Conservation (phyloP, 805 yeast species). For the Maudiozyma serrabonitensis region DNA sequence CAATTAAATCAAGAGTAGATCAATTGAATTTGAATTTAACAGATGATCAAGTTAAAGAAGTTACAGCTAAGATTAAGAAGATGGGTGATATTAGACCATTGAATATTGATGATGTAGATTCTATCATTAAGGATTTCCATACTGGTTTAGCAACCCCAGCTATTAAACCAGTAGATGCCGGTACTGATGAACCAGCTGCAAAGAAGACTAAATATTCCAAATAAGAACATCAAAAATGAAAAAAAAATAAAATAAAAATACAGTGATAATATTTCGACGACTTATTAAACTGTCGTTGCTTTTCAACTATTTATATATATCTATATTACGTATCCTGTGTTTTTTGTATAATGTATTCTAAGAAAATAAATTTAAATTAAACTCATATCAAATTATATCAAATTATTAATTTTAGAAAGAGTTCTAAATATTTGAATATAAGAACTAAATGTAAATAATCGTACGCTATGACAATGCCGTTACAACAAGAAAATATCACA, state of each 20-base stretch:
- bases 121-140: slow-evolving; percentile 89
- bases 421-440: not conserved
- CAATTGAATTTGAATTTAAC: slow-evolving; percentile 84
- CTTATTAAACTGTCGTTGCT: too few relatives aligned
- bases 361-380: too few relatives aligned
- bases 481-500: too few relatives aligned
- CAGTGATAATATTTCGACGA: too few relatives aligned
- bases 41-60: slow-evolving; percentile 92
- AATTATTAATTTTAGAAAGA: too few relatives aligned
- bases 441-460: not conserved
- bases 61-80: slow-evolving; percentile 83
- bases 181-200: slow-evolving; percentile 8
- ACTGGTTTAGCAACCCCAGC: slow-evolving; percentile 36
- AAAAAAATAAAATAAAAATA: too few relatives aligned
- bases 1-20: slow-evolving; percentile 95
- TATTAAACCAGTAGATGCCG: slow-evolving; percentile 7
- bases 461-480: not conserved
- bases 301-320: too few relatives aligned
- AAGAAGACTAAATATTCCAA: slow-evolving; percentile 9
- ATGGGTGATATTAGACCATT: slow-evolving; percentile 92
- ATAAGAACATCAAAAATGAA: not conserved
- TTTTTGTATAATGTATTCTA: too few relatives aligned
- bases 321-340: too few relatives aligned
- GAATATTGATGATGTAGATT: slow-evolving; percentile 93
- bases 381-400: too few relatives aligned